Evolutionary conservation across 768 basidiomycete species (phyloP), one percentile per base, ranked within the genome.

Genomic region (Boletales sp.): DNA sequence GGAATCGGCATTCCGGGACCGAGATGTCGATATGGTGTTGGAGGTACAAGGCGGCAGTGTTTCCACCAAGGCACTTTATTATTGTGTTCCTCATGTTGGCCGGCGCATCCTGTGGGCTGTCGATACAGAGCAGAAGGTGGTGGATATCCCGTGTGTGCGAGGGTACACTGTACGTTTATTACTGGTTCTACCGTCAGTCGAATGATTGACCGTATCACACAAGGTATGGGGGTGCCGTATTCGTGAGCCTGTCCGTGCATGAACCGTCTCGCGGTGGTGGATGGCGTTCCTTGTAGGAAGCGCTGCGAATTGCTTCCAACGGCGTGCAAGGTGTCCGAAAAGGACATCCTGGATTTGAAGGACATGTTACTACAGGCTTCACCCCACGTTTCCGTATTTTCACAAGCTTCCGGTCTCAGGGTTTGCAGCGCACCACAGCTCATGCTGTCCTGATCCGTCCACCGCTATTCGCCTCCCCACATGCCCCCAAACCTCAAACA

Each of bases 401-500:
- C 41, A 7, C 2, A 19, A 28, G 19, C 12, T n/a, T 11, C 40
- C 21, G 25, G 36, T 45, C 17, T 52, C n/a, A 32, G 17, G n/a
- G 31, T 10, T 21, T 4, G 2, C 21, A 21, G 21, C 4, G 21
- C 21, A 21, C 21, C 21, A 21, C 35, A 28, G 4, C 44, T 6
- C 44, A 37, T 14, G 19, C 8, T 45, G 44, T 28, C 25, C 9
- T 14, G 14, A 35, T 6, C n/a, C 35, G 14, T 33, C 18, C 43
- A 41, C 8, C 41, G 25, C 32, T 33, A 33, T 8, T 31, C 37
- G 21, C 31, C 41, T 41, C 44, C 13, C 17, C 21, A 55, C 21
- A 62, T 67, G 61, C 46, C 69, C 28, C 63, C 78, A 18, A 81
- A 67, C 43, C 74, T 88, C 51, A 87, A 85, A 67, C 85, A 88